phyloP scores from a whole-genome alignment of 805 yeast genomes.

The Zygosaccharomyces lentus region DNA sequence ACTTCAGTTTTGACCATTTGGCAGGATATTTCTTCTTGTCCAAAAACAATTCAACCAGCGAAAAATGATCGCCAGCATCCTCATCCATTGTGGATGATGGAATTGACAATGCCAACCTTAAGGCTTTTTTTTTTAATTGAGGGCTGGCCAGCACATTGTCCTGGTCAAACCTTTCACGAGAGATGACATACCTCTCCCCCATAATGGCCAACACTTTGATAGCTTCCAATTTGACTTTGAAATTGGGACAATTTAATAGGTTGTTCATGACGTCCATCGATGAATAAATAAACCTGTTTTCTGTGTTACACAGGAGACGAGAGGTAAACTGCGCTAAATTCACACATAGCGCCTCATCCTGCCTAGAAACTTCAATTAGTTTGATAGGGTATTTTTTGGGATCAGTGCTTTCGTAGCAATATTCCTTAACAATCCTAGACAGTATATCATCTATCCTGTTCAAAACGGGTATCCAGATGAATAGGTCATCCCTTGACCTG shows the following conservation, averaged over 20 bases:
- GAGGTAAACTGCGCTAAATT: constrained; percentile 59
- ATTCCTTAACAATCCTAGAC: constrained; percentile 49
- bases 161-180: constrained; percentile 30
- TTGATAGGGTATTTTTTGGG: constrained; percentile 45
- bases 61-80: constrained; percentile 37
- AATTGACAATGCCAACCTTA: constrained; percentile 50
- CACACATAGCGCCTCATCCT: constrained; percentile 47
- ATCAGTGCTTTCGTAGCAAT: constrained; percentile 34
- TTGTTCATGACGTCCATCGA: constrained; percentile 57
- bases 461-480: constrained; percentile 72
- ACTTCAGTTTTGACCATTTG: constrained; percentile 54
- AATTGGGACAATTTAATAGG: constrained; percentile 55
- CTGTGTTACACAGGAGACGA: constrained; percentile 61
- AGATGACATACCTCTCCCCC: constrained; percentile 53
- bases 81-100: constrained; percentile 46
- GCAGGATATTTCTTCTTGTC: constrained; percentile 46
- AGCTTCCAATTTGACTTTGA: constrained; percentile 55
- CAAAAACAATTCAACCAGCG: constrained; percentile 45
- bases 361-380: constrained; percentile 41
- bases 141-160: constrained; percentile 24
- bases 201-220: constrained; percentile 56
- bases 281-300: constrained; percentile 63
- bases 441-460: constrained; percentile 70
- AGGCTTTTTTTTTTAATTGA: constrained; percentile 42
- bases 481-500: constrained; percentile 62